Conservation (phyloP, 2,329 filamentous ascomycete species). For the Aspergillus piperis region DNA sequence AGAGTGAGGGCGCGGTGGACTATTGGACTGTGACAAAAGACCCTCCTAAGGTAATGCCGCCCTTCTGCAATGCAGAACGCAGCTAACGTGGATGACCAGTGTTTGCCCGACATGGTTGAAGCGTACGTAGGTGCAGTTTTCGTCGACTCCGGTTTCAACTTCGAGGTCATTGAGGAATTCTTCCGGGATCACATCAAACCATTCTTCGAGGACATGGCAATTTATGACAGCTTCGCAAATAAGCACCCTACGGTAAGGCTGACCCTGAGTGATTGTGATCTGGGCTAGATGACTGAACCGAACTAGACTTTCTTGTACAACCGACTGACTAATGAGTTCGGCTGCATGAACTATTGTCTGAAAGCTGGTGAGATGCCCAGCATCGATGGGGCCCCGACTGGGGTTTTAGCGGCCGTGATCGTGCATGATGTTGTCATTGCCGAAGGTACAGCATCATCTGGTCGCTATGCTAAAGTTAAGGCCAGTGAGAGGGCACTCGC, state of each 20-base stretch:
- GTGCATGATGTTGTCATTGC: slow-evolving; percentile 72
- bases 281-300: slow-evolving; percentile 4
- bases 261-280: background rate
- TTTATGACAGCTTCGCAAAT: slow-evolving; percentile 85
- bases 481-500: slow-evolving; percentile 45
- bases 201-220: slow-evolving; percentile 81
- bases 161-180: slow-evolving; percentile 70
- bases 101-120: slow-evolving; percentile 83
- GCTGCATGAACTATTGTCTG: slow-evolving; percentile 61
- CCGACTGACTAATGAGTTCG: slow-evolving; percentile 64
- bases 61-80: background rate
- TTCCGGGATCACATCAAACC: slow-evolving; percentile 72
- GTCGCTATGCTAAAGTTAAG: slow-evolving; percentile 70
- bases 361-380: slow-evolving; percentile 49
- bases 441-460: slow-evolving; percentile 62
- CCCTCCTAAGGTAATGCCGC: slow-evolving; percentile 43
- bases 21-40: slow-evolving; percentile 47
- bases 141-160: slow-evolving; percentile 83
- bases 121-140: slow-evolving; percentile 88
- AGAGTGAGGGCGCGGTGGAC: slow-evolving; percentile 38
- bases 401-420: slow-evolving; percentile 70
- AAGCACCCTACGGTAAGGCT: slow-evolving; percentile 70
- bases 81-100: slow-evolving; percentile 36
- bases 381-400: slow-evolving; percentile 48
- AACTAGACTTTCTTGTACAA: slow-evolving; percentile 65